A percentile compares a stretch with the other conserved stretches of the same genome.
Evolutionary conservation across 805 yeast species (phyloP).

Genomic region (Monosporozyma solicola): DNA sequence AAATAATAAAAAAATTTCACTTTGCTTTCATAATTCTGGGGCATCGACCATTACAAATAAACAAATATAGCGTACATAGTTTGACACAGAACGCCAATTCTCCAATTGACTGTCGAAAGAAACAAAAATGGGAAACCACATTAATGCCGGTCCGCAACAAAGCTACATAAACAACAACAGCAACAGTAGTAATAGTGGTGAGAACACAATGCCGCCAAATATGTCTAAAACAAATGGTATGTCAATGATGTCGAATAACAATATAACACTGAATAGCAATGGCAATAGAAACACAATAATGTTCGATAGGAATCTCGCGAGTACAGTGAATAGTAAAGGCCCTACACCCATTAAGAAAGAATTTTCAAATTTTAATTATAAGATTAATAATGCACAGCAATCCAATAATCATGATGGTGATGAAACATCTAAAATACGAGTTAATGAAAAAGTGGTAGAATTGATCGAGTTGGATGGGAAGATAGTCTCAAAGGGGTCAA

Average conservation of each 20-base stretch:
- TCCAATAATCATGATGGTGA: too few species aligned
- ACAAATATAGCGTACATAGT: background rate
- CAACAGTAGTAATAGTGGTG: background rate
- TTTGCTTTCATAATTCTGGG: too few species aligned
- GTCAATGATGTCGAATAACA: background rate
- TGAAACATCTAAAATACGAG: slow-evolving; percentile 2
- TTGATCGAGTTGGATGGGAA: slow-evolving; percentile 34
- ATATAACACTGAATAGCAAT: background rate
- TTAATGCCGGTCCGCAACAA: background rate
- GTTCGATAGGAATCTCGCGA: background rate
- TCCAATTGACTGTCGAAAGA: too few species aligned
- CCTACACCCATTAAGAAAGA: background rate
- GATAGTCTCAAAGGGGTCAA: slow-evolving; percentile 35
- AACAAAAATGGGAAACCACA: background rate
- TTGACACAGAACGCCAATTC: background rate
- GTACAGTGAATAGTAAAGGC: background rate
- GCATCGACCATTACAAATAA: background rate
- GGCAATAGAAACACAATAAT: background rate
- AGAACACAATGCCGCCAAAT: background rate
- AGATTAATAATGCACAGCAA: background rate
- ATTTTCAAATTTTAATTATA: background rate
- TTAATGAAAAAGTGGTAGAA: slow-evolving; percentile 23
- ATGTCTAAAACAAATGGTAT: background rate
- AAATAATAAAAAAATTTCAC: too few species aligned
- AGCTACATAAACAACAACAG: background rate